Base-by-base conservation (phyloP, 164 flowering plant genomes). In the Vitis cinerea region DNA sequence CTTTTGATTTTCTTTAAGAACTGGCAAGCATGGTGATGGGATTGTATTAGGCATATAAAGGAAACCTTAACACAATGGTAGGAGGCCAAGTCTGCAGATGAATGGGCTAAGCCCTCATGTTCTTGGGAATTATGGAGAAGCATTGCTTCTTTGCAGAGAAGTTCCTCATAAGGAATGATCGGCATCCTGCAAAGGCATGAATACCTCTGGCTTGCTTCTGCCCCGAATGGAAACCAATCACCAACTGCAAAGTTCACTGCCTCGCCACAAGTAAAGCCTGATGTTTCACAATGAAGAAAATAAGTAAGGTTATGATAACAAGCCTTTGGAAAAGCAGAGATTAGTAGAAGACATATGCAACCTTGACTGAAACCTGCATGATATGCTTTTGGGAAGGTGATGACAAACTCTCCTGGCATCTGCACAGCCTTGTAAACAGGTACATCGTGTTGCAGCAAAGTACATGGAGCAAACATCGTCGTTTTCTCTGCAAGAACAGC, bases 361-460 rank as follows among this genome's bases (percentile, higher is more conserved):
- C 82, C 82, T 13, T 72, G 63, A 66, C 74, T 79, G 44, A 79
- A 79, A 29, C 82, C 82, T 10, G 77, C 82, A 73, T 79, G 82
- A 56, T 79, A 79, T 16, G 79, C 74, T 59, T 72, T 75, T 4
- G 77, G 82, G 56, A 79, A 79, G 56, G 79, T 75, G 49, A 75
- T 23, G 60, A 79, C 74, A 65, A 72, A 79, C 56, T 79, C 82
- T 37, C 82, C 82, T 37, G 82, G 74, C 63, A 52, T 72, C 70
- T 79, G 79, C 37, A 76, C 61, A 10, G 76, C 76, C 63, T 61
- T 75, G 56, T 70, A 79, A 29, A 76, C 79, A 61, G 79, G 76
- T 2, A 79, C 77, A 54, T 48, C 17, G 30, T 79, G 64, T 44
- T 79, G 31, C 61, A 63, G 59, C 75, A 78, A 50, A 16, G 71